Evolutionary conservation across 768 basidiomycete species (phyloP).

Genomic region (Tylopilus plumbeoviolaceoides): DNA sequence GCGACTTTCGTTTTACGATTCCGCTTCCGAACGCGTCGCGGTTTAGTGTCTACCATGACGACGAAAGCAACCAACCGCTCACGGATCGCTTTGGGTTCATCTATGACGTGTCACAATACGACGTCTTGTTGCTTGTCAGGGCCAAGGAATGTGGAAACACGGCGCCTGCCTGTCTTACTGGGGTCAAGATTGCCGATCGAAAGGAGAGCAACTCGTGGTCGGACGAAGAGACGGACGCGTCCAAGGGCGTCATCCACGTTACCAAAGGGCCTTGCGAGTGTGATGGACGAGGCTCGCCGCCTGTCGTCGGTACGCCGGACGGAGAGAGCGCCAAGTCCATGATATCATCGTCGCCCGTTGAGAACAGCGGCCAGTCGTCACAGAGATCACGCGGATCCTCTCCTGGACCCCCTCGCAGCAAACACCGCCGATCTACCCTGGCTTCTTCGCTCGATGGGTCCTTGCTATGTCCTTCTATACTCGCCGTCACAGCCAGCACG

Average conservation of each 20-base stretch:
- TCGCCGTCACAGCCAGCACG: constrained; percentile 55
- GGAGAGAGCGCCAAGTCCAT: constrained; percentile 6
- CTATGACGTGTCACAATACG: constrained; percentile 81
- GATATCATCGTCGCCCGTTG: constrained; percentile 15
- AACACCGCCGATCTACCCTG: constrained; percentile 41
- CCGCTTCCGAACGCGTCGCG: constrained; percentile 53
- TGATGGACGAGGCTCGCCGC: constrained; percentile 26
- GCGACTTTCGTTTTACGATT: constrained; percentile 71
- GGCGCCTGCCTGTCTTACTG: constrained; percentile 82
- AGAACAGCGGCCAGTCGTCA: constrained; percentile 24
- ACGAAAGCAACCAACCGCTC: constrained; percentile 53
- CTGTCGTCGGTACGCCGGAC: constrained; percentile 6
- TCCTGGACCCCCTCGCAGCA: constrained; percentile 47
- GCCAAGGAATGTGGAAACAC: constrained; percentile 69
- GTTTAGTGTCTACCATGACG: constrained; percentile 47
- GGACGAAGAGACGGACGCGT: constrained; percentile 51
- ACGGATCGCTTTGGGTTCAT: constrained; percentile 91
- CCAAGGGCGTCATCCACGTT: constrained; percentile 32
- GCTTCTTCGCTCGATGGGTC: constrained; percentile 24
- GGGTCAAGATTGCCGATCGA: constrained; percentile 82
- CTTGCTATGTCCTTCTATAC: constrained; percentile 40
- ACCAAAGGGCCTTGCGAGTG: constrained; percentile 41
- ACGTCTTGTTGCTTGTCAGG: constrained; percentile 68
- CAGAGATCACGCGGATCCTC: constrained; percentile 36
- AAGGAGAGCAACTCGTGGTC: constrained; percentile 78